Base-by-base conservation (phyloP, 805 yeast species). In the Sungouiella blattae region DNA sequence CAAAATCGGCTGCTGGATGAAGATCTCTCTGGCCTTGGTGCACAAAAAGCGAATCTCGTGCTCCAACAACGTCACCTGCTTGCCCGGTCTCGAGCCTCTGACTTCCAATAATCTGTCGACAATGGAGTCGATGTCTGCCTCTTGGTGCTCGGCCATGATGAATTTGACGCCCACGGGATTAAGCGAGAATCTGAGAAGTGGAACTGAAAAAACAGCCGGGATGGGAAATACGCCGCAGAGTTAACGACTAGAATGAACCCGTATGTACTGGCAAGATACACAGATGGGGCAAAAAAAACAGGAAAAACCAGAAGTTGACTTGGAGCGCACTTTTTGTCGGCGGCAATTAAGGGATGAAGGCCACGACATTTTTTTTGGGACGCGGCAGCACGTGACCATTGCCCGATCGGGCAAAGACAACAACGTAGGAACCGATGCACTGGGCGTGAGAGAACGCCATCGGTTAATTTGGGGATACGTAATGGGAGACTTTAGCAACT, bases 11-110 rank as follows among this genome's bases (percentile, higher is more conserved):
- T 91, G 98, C 64, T 87, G 95, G 60, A 91, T 93, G 66, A 91
- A 91, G 56, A 91, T 93, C 61, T 94, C 97, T 67, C 98, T 82
- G 21, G 98, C 98, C 65, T 89, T 91, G 45, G 97, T 88, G 72
- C 98, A 91, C 44, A 91, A 80, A 66, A 78, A 91, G 57, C 95
- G 82, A 62, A 91, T 93, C 69, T 93, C 98, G 61, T 78, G 86
- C 67, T 91, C 98, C 53, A 83, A 87, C 42, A 91, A 73, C 48
- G 88, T 88, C 30, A 91, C 98, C 60, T 87, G 96, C 62, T 87
- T 89, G 26, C 98, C 98, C 13, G 98, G 98, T 63, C 97, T 82
- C 43, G 96, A 87, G 46, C 98, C 98, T 66, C 98, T 82, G 35
- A 93, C 98, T 66, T 93, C 98, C 52, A 91, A 74, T 57, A 91